Evolutionary conservation across 495 filamentous ascomycete genomes (phyloP).

Genomic region (Wilcoxina mikolae): DNA sequence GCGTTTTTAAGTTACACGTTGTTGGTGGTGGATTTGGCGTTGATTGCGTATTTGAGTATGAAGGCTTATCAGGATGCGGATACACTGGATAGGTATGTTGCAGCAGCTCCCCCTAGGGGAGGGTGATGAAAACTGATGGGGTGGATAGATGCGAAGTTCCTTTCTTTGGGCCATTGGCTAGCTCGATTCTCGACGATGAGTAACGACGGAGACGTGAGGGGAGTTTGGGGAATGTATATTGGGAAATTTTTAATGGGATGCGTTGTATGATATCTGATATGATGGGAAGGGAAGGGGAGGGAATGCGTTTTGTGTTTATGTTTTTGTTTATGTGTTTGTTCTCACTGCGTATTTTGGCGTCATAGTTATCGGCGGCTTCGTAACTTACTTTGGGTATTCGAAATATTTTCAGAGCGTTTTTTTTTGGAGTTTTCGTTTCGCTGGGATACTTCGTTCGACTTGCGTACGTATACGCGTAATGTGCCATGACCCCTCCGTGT

Average conservation of each 20-base stretch:
- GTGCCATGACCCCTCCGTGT: no score
- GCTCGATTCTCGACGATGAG: conserved; percentile 84
- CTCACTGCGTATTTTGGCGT: not conserved
- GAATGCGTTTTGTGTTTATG: not conserved
- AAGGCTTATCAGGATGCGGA: conserved; percentile 81
- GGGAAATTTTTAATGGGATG: not conserved
- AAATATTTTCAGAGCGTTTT: no score
- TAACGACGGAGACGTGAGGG: conserved; percentile 30
- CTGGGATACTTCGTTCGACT: no score
- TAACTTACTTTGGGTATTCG: no score
- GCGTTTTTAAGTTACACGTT: conserved; percentile 70
- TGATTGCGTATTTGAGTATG: conserved; percentile 64
- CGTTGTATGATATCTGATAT: not conserved
- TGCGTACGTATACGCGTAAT: no score
- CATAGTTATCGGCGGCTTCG: no score
- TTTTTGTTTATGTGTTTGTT: not conserved
- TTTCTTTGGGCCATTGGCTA: conserved; percentile 69
- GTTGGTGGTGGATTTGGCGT: conserved; percentile 52
- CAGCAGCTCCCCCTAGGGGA: not conserved
- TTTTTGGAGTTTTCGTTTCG: no score
- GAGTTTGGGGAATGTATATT: not conserved
- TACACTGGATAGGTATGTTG: conserved; percentile 58
- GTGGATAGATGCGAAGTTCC: conserved; percentile 59
- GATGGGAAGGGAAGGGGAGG: not conserved
- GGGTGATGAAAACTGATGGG: not conserved